Evolutionary conservation across 495 filamentous ascomycete genomes (phyloP), one percentile per base, ranked within the genome.

Genomic region (Penicillium canariense): DNA sequence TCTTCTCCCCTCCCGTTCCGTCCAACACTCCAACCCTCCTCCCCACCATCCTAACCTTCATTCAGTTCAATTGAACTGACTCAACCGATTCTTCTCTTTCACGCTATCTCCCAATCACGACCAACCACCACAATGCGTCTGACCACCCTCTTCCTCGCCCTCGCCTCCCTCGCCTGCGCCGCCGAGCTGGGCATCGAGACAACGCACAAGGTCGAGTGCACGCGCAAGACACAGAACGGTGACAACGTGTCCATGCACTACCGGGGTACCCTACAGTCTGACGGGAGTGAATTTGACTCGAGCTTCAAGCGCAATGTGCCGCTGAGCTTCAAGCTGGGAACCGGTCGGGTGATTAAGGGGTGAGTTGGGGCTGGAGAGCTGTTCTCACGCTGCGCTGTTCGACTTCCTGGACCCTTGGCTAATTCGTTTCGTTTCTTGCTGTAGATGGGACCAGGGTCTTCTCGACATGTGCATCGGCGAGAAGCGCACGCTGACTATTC

Each of bases 401-500:
- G 9, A 20, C 8, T 17, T 46, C n/a, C 11, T 50, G 23, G 7
- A 15, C 27, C 9, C 26, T 49, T 22, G 6, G 38, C 25, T 31
- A 39, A 46, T 52, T 11, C 17, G 14, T 8, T 20, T 5, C n/a
- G n/a, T 25, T 43, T 46, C 11, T 12, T 46, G 23, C 6, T 32
- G 15, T 55, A 81, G 84, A 61, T 97, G 94, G 94, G 94, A 97
- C 68, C 69, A 94, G 65, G 92, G 93, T 34, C 79, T 96, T 28
- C 63, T 95, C 50, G 90, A 91, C 61, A 97, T 98, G 94, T 97
- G 94, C 71, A 86, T 96, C 60, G 95, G 94, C 31, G 94, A 98
- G 79, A 94, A 91, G 82, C 83, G 91, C 60, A 93, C 83, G 27
- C 73, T 98, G 70, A 96, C 88, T 18, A 93, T 98, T 48, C 91